These are phyloP conservation scores for Heterobasidion annosum DNA, from an alignment of 1,284 basidiomycete genomes.

Conservation along the genomic window DNA sequence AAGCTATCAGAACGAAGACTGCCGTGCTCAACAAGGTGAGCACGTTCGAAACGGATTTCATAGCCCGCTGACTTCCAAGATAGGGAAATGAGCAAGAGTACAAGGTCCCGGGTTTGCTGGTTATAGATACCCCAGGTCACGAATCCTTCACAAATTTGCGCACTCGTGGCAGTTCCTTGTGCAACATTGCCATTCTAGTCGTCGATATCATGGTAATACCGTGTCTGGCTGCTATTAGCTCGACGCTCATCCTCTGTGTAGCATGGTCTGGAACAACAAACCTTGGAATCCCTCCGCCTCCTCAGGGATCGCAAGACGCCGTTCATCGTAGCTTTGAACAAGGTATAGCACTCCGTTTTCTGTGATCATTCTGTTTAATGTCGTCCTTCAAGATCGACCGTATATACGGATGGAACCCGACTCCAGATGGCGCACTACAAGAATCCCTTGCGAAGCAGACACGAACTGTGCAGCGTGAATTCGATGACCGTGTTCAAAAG, in stretches of 20 bases:
- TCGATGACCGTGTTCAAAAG: constrained; percentile 82
- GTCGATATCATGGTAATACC: constrained; percentile 90
- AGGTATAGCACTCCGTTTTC: constrained; percentile 38
- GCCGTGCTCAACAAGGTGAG: constrained; percentile 79
- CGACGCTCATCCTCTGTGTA: constrained; percentile 18
- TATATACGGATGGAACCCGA: constrained; percentile 92
- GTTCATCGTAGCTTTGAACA: constrained; percentile 99
- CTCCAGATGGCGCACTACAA: constrained; percentile 87
- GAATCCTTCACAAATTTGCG: constrained; percentile 99
- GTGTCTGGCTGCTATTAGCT: neutral
- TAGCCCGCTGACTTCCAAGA: constrained; percentile 4
- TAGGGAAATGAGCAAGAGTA: constrained; percentile 83
- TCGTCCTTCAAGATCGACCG: constrained; percentile 76
- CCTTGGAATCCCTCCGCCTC: constrained; percentile 90
- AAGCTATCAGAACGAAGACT: constrained; percentile 94
- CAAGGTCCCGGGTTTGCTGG: constrained; percentile 92
- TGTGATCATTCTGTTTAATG: neutral
- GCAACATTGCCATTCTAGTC: constrained; percentile 98
- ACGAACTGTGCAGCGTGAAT: constrained; percentile 81
- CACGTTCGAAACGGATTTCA: neutral
- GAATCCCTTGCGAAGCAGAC: constrained; percentile 88
- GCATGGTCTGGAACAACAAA: constrained; percentile 98
- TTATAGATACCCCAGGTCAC: constrained; percentile 99
- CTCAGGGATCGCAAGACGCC: constrained; percentile 94
- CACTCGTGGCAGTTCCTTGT: constrained; percentile 92